Base-by-base conservation (phyloP, 345 rosid genomes). In the Eucalyptus regnans region DNA sequence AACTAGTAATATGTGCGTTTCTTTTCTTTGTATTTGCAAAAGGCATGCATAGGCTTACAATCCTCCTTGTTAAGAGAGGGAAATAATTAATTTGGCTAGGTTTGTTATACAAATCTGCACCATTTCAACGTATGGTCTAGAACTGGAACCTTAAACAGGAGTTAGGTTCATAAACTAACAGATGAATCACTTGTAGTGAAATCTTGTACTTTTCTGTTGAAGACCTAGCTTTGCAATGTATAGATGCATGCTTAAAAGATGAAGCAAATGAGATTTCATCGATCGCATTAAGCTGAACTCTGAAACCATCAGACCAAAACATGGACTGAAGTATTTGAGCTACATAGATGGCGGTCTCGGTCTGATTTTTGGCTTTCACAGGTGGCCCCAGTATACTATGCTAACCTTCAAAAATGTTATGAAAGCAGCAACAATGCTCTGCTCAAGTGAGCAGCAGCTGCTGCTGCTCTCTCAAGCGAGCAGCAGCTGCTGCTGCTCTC, bases 331-430 rank as follows among this genome's bases (percentile, higher is more conserved):
- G 15, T 76, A 76, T 41, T 76, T 76, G 48, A 76, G 84, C 48
- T 41, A 13, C 84, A 76, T 76, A 41, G 83, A 41, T 76, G 84
- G 12, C 48, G 41, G 84, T 76, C 84, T 37, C 14, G 8, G 46
- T 71, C 43, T 41, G 48, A 20, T 76, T 76, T 31, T 54, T 50
- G 87, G 48, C 64, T 86, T 48, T 54, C 56, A 62, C 91, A 98
- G 99, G 99, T 98, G 99, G 99, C 99, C 99, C n/a, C 96, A 95
- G 88, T 91, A 88, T 86, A 89, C 51, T 46, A 92, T 98, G 91
- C 99, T 98, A 2, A 87, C 96, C 46, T 97, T 98, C 93, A 95
- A 89, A 91, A 91, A 33, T 33, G 37, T 33, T 33, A 3, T 3
- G 37, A 33, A 33, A 33, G 37, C 3, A 33, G 37, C 37, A 33